Base-by-base conservation (phyloP, 1,284 basidiomycete species). In the Bjerkandera adusta region DNA sequence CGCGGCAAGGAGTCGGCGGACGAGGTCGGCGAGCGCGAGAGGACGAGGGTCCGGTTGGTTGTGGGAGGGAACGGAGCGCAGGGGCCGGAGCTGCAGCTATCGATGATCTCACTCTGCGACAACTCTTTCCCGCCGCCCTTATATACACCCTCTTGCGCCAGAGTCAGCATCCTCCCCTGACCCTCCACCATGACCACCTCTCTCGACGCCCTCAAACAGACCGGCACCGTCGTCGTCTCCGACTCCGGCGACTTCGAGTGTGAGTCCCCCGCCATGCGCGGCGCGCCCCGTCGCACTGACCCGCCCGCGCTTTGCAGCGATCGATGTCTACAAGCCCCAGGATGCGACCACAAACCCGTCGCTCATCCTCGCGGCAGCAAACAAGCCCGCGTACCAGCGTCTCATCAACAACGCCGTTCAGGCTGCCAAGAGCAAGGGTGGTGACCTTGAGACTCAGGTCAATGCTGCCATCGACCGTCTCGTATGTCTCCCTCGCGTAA, bases 301-400 rank as follows among this genome's bases (percentile, higher is more conserved):
- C 54, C 55, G 16, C 57, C 38, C 27, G 42, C 41, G 42, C 15
- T 39, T 54, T 49, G 49, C 63, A 90, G 88, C 80, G 52, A 94
- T 94, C 73, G 89, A 81, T 71, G 85, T 79, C 56, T 97, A 94
- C 84, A 93, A 95, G 75, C 93, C 93, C 57, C 58, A 89, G 82
- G 87, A 90, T 72, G 93, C 94, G 15, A 97, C 94, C 45, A 97
- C 94, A 57, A 97, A 97, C 76, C 94, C 94, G 24, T 93, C 90
- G 41, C 71, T 92, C 65, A 91, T 96, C 70, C 79, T 99, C 57
- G 92, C 93, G 22, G 97, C 96, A 37, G 87, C 94, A 60, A 89
- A 89, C 76, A 91, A 98, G 72, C 72, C 89, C 33, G 83, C 78
- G 36, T 99, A 99, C 70, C 75, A 83, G 52, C 83, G 78, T 49